A percentile compares a stretch with the other conserved stretches of the same genome.
These are phyloP conservation scores for Suillus luteus DNA, from an alignment of 768 basidiomycete genomes.

Conservation along the genomic window DNA sequence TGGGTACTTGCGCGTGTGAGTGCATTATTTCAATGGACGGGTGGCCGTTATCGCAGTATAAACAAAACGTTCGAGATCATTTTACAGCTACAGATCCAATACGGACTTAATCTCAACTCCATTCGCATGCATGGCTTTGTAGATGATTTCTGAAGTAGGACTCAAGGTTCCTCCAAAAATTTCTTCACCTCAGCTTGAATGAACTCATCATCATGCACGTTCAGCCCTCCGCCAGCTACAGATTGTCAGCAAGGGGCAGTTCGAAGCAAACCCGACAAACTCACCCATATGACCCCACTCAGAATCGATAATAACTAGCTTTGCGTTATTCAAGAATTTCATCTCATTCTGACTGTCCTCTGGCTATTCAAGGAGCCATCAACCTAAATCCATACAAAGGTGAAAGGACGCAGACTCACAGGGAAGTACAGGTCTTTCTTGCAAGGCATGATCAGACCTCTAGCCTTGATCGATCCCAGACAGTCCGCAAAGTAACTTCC, in stretches of 20 bases:
- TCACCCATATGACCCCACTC: conserved; percentile 60
- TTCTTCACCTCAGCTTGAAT: conserved; percentile 44
- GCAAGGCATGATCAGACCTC: conserved; percentile 58
- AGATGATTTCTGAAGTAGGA: background rate
- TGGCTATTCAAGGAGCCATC: conserved; percentile 38
- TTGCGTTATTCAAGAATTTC: conserved; percentile 40
- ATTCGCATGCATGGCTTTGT: background rate
- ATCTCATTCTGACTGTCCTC: conserved; percentile 56
- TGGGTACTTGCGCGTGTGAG: background rate
- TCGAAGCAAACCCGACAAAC: conserved; percentile 14
- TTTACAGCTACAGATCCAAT: background rate
- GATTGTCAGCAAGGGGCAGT: background rate
- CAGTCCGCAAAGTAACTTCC: conserved; percentile 43
- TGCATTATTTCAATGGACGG: background rate
- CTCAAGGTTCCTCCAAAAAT: conserved; percentile 42
- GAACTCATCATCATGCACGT: conserved; percentile 42
- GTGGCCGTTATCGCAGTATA: background rate
- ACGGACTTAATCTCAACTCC: background rate
- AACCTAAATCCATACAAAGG: background rate
- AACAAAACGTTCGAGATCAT: background rate
- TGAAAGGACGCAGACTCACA: conserved; percentile 35
- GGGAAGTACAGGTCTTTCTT: conserved; percentile 63
- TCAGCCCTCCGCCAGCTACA: conserved; percentile 47
- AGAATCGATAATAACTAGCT: conserved; percentile 52
- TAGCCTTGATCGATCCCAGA: conserved; percentile 47